phyloP scores from a whole-genome alignment of 352 stramenopile genomes.

The Salisapilia sapeloensis region DNA sequence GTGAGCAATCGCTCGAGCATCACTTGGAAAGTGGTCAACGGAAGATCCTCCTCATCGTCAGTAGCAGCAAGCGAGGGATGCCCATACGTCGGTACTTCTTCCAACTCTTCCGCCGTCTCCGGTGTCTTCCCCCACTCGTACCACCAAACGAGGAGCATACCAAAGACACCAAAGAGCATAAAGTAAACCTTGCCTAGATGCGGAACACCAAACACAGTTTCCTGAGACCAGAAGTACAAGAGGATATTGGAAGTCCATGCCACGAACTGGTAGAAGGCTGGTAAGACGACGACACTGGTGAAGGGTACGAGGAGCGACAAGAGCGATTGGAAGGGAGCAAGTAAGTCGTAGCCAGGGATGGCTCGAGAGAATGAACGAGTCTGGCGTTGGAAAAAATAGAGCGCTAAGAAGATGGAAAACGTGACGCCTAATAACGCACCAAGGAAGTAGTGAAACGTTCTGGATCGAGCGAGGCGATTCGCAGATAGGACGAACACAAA shows the following conservation, averaged over 20 bases:
- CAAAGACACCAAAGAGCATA: constrained; percentile 52
- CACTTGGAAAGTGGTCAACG: constrained; percentile 42
- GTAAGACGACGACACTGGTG: constrained; percentile 61
- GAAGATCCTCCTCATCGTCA: constrained; percentile 51
- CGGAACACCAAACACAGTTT: constrained; percentile 54
- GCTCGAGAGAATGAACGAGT: constrained; percentile 47
- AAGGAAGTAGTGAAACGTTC: constrained; percentile 65
- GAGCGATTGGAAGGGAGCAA: constrained; percentile 50
- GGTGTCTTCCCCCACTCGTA: constrained; percentile 63
- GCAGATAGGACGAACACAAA: constrained; percentile 54
- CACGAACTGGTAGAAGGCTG: constrained; percentile 43
- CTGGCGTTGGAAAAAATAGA: constrained; percentile 71
- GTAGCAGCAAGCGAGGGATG: no score
- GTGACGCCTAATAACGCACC: constrained; percentile 48
- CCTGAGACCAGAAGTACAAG: constrained; percentile 41
- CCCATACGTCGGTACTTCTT: no score
- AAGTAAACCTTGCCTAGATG: constrained; percentile 81
- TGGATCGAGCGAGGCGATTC: constrained; percentile 31
- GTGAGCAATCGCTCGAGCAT: constrained; percentile 39
- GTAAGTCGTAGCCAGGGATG: constrained; percentile 43
- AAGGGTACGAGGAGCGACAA: constrained; percentile 56
- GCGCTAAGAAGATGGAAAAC: constrained; percentile 53
- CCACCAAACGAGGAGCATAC: constrained; percentile 66
- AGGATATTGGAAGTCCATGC: constrained; percentile 44
- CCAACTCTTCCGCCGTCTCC: constrained; percentile 25